Base-by-base conservation (phyloP, 169 alveolate genomes). In the Plasmodium reichenowi region DNA sequence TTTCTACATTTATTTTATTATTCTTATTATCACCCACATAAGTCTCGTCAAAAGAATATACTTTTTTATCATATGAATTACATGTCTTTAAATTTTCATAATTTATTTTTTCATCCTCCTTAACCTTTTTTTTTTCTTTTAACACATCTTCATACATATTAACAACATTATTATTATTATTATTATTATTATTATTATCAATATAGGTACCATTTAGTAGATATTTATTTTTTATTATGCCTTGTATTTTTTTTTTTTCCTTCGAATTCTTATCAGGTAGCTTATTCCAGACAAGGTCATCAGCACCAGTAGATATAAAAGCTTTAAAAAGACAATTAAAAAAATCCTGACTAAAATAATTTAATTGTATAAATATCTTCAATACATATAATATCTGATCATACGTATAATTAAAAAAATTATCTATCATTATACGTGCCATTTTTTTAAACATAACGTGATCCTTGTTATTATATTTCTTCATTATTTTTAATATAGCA, bases 341-440 rank as follows among this genome's bases (percentile, higher is more conserved):
- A 83, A 83, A 83, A 3, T 7, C 2, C 32, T 83, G 70, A 68
- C 59, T 24, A 72, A 83, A 83, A 58, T 83, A 60, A 17, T 67
- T 70, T 20, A 83, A 83, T 68, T 38, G 15, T 3, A 85, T 56
- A 0, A 83, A 59, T 15, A 83, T 71, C 50, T 83, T 83, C 59
- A 83, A 24, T 20, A 70, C 38, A 17, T 68, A 68, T 15, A 83
- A 60, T 17, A 83, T 72, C 32, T 67, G 20, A 17, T 52, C 86
- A 71, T 83, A 83, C 3, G 29, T 83, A 12, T 83, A 83, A 26
- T 71, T n/a, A 72, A 13, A 83, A 52, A 83, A 83, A 62, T 68
- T 54, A 1, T 24, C 7, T 0, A 20, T 48, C 24, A 83, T 50
- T 13, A 70, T 73, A 56, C 1, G 8, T 43, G 58, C 7, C 2